Percentiles rank a stretch among this genome's conserved stretches.
Conservation (phyloP, 495 filamentous ascomycete genomes). For the Endocarpon pusillum region DNA sequence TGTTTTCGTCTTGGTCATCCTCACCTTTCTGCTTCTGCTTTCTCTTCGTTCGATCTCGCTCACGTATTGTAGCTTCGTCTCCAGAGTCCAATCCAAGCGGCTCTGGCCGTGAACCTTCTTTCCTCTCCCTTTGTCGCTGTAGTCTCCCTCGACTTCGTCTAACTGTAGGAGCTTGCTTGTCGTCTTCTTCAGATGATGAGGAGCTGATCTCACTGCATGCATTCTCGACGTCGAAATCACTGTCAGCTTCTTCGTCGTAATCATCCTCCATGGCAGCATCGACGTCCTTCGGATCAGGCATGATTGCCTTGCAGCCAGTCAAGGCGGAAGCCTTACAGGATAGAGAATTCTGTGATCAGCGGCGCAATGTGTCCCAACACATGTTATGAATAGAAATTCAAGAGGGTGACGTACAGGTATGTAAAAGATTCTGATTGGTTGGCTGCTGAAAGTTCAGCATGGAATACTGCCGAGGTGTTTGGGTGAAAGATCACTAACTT, state of each 20-base stretch:
- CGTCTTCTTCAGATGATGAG: constrained; percentile 20
- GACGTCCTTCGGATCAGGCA: neutral
- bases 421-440: too few species aligned
- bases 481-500: too few species aligned
- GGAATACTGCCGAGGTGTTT: too few species aligned
- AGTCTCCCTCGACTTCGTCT: constrained; percentile 25
- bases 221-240: constrained; percentile 48
- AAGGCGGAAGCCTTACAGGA: too few species aligned
- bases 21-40: constrained; percentile 34
- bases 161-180: constrained; percentile 19
- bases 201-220: constrained; percentile 30
- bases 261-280: constrained; percentile 19
- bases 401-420: too few species aligned
- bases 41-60: constrained; percentile 38
- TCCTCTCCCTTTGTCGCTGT: constrained; percentile 13
- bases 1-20: constrained; percentile 18
- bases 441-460: too few species aligned
- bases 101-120: too few species aligned
- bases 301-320: too few species aligned
- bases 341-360: too few species aligned
- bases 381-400: too few species aligned
- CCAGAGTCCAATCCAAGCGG: constrained; percentile 38
- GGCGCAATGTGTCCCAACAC: too few species aligned
- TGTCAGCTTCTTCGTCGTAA: constrained; percentile 61
- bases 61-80: constrained; percentile 59